Evolutionary conservation across 116 monocot genomes (phyloP), one percentile per base, ranked within the genome.

Genomic region (Phalaenopsis hybrid): DNA sequence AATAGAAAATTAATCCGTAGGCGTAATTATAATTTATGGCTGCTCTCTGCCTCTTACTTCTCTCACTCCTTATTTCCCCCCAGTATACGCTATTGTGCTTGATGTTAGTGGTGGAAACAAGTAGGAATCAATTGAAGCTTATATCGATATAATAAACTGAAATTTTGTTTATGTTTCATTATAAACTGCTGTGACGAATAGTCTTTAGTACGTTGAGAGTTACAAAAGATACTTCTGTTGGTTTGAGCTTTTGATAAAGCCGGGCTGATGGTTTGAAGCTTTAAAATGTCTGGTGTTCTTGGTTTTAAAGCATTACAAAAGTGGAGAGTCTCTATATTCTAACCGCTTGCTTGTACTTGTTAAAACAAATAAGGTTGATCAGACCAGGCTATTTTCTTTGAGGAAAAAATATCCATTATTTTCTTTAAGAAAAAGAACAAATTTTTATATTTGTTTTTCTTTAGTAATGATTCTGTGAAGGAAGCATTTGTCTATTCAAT

Each of bases 261-360:
- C 37, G 83, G 87, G 79, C n/a, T n/a, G 78, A 46, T 82, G 83
- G 85, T 43, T 44, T 81, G 50, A 86, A 74, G 50, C 88, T 83
- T 94, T 81, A 84, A 91, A 81, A 82, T 92, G 85, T 55, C 88
- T 77, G 83, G 85, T 75, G 87, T 82, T 81, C 89, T 94, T 78
- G 90, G 92, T n/a, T 92, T 83, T 72, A 94, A 93, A 79, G 68
- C 95, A 78, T 90, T 78, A 6, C 25, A 84, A 34, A 88, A 86
- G 76, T 95, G 93, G 79, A 94, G 90, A 80, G 93, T 88, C 92
- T 45, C 57, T 97, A 81, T 95, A 88, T 76, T 90, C 87, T 9
- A 95, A 94, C 50, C 77, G 88, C 43, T 80, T 93, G 82, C 93
- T 98, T 77, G 82, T 98, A 52, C 90, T 98, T 65, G 92, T 95